Evolutionary conservation across 371 early-diverging fungal genomes (phyloP).

Genomic region (Apophysomyces elegans): DNA sequence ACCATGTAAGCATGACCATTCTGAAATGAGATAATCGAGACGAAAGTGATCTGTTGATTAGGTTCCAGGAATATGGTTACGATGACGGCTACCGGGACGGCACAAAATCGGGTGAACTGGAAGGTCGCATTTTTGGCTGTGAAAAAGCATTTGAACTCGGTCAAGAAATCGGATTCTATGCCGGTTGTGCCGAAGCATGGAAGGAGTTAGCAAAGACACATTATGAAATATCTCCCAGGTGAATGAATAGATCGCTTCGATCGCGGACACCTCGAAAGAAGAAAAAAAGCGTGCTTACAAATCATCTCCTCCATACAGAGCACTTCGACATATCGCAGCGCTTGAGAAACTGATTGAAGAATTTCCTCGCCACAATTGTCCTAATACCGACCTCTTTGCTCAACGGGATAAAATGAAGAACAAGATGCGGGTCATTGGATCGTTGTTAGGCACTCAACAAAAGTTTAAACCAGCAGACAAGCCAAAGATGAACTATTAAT

Average conservation of each 20-base stretch:
- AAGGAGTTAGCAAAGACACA: conserved; percentile 36
- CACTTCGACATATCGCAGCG: conserved; percentile 53
- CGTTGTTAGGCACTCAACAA: conserved; percentile 56
- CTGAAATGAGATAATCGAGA: neutral
- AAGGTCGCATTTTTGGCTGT: conserved; percentile 76
- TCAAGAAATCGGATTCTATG: conserved; percentile 75
- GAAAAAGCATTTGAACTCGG: conserved; percentile 75
- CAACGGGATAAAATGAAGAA: conserved; percentile 63
- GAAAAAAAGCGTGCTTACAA: too few relatives aligned
- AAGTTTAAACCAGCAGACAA: conserved; percentile 35
- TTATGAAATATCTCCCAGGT: conserved; percentile 51
- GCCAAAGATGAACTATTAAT: conserved; percentile 41
- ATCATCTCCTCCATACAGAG: conserved; percentile 20
- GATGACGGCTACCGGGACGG: conserved; percentile 74
- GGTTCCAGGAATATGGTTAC: conserved; percentile 71
- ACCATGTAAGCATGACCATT: conserved; percentile 53
- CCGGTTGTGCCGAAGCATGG: conserved; percentile 73
- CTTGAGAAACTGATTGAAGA: conserved; percentile 50
- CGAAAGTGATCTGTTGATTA: conserved; percentile 23
- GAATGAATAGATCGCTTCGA: conserved; percentile 1
- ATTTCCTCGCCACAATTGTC: conserved; percentile 63
- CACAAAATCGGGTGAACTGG: conserved; percentile 60
- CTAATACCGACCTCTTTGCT: conserved; percentile 59
- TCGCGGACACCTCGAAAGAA: too few relatives aligned
- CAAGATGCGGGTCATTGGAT: conserved; percentile 61